Evolutionary conservation across 306 rosid genomes (phyloP), one percentile per base, ranked within the genome.

Genomic region (Sphenostylis stenocarpa): DNA sequence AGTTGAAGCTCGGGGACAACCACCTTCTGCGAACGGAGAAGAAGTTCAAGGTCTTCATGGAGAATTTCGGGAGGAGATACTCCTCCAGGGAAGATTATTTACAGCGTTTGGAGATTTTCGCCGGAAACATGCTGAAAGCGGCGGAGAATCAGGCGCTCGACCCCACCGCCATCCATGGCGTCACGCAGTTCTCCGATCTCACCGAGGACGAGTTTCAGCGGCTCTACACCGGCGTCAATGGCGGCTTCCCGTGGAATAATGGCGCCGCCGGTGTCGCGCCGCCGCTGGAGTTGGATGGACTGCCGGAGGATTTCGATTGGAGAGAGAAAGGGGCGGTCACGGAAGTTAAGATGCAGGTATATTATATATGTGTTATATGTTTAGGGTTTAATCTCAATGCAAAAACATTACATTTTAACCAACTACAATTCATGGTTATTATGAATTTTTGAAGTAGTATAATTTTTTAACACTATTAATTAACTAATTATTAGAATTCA

Each of bases 281-380:
- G 45, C 83, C 60, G 3, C 58, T 70, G 84, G 85, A 84, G 28
- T 87, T 84, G 29, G 79, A 72, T 15, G 91, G 76, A 0, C 76
- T 94, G 88, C 98, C 98, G 29, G 90, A 89, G 81, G 85, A 83
- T 75, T 91, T 91, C 43, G 96, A 94, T 67, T 94, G 97, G 98
- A 86, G 97, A n/a, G 92, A 87, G 4, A 90, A 90, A 7, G 98
- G 98, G 2, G 98, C 97, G 15, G 95, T 94, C 21, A 91, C 96
- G 6, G 87, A 76, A n/a, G 96, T 94, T 39, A 91, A 94, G 93
- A 85, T 34, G 84, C 98, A 94, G 96, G 98, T 75, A 1, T 2
- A 4, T 58, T n/a, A n/a, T n/a, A n/a, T 11, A 39, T 39, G 9
- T 2, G 1, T 38, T 8, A 19, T 16, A 8, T 14, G 20, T 15